Conservation (phyloP, 2,329 filamentous ascomycete species). For the Tolypocladium capitatum region DNA sequence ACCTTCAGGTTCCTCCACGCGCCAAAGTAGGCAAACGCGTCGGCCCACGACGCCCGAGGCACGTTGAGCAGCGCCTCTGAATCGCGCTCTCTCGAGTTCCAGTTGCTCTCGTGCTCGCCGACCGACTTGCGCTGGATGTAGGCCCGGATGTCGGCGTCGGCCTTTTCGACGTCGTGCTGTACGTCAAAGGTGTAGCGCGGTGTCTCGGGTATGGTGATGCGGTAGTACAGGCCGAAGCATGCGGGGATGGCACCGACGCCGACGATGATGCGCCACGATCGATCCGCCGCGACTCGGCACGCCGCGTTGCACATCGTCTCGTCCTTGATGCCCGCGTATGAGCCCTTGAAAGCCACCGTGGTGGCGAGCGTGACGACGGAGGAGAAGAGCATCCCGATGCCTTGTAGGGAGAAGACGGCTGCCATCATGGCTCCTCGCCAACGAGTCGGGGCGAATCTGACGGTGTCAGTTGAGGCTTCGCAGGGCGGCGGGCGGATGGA, state of each 20-base stretch:
- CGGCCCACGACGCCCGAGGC: conserved; percentile 56
- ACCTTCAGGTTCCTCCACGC: conserved; percentile 59
- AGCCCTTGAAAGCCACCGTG: conserved; percentile 47
- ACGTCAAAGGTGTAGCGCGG: conserved; percentile 76
- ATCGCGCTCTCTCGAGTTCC: conserved; percentile 37
- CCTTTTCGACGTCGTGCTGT: conserved; percentile 61
- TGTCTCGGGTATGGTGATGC: conserved; percentile 74
- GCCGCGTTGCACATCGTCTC: conserved; percentile 39
- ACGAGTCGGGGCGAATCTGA: conserved; percentile 62
- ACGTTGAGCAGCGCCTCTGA: conserved; percentile 42
- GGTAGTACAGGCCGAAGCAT: conserved; percentile 70
- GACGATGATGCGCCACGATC: conserved; percentile 71
- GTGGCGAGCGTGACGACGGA: conserved; percentile 59
- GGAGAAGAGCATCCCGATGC: conserved; percentile 62
- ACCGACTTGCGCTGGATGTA: conserved; percentile 36
- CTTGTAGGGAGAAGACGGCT: conserved; percentile 75
- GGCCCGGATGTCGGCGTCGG: conserved; percentile 55
- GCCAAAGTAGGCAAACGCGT: conserved; percentile 54
- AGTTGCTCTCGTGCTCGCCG: conserved; percentile 33
- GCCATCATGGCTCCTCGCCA: conserved; percentile 78
- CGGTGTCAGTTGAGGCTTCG: not conserved
- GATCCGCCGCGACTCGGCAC: conserved; percentile 60
- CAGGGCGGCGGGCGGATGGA: not conserved
- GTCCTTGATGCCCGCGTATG: conserved; percentile 28
- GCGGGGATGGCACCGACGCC: conserved; percentile 68